Base-by-base conservation (phyloP, 1,284 basidiomycete species). In the Moesziomyces aphidis region DNA sequence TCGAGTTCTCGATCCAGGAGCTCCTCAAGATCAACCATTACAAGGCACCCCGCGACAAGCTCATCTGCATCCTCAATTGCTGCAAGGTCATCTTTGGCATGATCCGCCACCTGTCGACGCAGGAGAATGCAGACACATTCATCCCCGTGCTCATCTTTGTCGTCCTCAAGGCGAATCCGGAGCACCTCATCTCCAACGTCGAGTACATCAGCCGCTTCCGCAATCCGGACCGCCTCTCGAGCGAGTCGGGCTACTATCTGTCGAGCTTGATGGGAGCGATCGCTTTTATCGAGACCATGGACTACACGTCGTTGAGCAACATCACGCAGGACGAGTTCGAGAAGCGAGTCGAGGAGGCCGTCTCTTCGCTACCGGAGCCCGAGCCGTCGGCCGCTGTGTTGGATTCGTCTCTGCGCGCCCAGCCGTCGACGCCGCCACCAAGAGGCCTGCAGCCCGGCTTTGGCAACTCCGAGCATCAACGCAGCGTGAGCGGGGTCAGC, bases 81-180 rank as follows among this genome's bases (percentile, higher is more conserved):
- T 99, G 95, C 90, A 99, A 99, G 87, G 95, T 99, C 86, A 98
- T 99, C 82, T 99, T 97, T 85, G 96, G 96, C 54, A 86, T 97
- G 52, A 93, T 98, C 67, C 90, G 95, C 73, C 95, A 98, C 86
- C 85, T 95, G 9, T 83, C 75, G 22, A 66, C 63, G 39, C 72
- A 82, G 49, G 80, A 82, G 55, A 80, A 78, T 48, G 79, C 96
- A 3, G 96, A 99, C 84, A 91, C 93, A 0, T 99, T 99, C 85
- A 89, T 99, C 10, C 96, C 96, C 0, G 91, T 98, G 55, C 88
- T 99, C 60, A 99, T 99, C 68, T 97, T 91, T 80, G 92, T 97
- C 19, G 93, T 99, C 7, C 88, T 99, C 48, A 92, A 93, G 83
- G 92, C 95, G 23, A 97, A 97, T 78, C 96, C 97, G 0, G 90